Percentiles rank a stretch among this genome's conserved stretches.
phyloP scores from a whole-genome alignment of 208 protist species.

The Trichomonas tenax region DNA sequence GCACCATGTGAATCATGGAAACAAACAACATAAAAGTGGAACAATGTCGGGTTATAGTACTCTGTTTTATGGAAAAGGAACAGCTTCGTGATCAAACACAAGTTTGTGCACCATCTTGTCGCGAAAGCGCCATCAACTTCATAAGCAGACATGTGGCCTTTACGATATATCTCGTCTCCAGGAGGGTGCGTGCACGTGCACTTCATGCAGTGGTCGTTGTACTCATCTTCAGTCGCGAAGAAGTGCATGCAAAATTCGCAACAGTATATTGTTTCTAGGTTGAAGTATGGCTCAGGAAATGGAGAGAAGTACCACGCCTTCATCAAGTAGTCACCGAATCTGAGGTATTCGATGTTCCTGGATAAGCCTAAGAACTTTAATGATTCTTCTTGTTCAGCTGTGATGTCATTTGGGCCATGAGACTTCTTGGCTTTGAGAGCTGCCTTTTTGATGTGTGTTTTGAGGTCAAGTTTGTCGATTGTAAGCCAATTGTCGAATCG shows the following conservation, averaged over 20 bases:
- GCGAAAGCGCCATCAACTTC: slow-evolving; percentile 56
- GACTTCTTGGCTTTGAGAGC: not conserved
- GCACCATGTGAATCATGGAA: slow-evolving; percentile 66
- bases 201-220: not conserved
- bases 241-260: slow-evolving; percentile 24
- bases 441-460: not conserved
- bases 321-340: not conserved
- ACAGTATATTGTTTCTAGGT: not conserved
- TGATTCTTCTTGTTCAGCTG: not conserved
- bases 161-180: slow-evolving; percentile 64
- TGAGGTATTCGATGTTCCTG: not conserved
- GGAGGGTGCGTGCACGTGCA: slow-evolving; percentile 58
- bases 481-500: not conserved
- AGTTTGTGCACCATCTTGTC: slow-evolving; percentile 60
- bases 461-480: not conserved
- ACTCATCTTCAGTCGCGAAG: not conserved
- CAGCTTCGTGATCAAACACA: slow-evolving; percentile 92
- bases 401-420: not conserved
- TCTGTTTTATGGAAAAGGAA: slow-evolving; percentile 99
- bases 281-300: not conserved
- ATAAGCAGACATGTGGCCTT: slow-evolving; percentile 64
- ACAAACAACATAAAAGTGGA: slow-evolving; percentile 94
- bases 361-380: not conserved
- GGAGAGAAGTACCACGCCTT: slow-evolving; percentile 21
- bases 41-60: slow-evolving; percentile 94